Conservation (phyloP, 148 eudicot species). For the Rhododendron ovatum region DNA sequence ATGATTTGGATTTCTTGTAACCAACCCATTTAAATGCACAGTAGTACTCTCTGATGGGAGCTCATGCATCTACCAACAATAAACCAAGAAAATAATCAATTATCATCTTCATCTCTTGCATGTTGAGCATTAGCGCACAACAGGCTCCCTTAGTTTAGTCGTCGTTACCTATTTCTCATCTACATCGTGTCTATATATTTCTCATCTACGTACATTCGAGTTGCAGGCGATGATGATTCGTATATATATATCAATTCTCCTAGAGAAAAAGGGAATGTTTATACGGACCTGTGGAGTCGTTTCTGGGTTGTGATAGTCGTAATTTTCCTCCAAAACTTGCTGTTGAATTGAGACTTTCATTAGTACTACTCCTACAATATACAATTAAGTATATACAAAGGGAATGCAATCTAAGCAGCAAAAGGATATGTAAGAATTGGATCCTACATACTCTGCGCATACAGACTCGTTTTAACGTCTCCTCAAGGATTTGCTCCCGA, state of each 20-base stretch:
- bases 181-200: too few relatives aligned
- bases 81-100: too few relatives aligned
- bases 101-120: background rate
- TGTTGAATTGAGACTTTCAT: constrained; percentile 9
- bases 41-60: background rate
- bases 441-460: constrained; percentile 25
- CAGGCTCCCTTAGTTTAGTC: too few relatives aligned
- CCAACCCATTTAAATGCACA: constrained; percentile 16
- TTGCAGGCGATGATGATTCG: too few relatives aligned
- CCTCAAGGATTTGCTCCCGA: constrained; percentile 47
- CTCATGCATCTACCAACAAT: constrained; percentile 19
- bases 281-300: constrained; percentile 26
- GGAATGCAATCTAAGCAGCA: background rate
- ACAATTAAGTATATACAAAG: too few relatives aligned
- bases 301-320: constrained; percentile 15
- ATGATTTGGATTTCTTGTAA: constrained; percentile 20
- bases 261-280: background rate
- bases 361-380: background rate
- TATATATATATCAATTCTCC: background rate
- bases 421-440: background rate
- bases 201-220: too few relatives aligned
- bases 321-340: constrained; percentile 34
- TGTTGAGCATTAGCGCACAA: background rate
- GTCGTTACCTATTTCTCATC: too few relatives aligned
- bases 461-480: constrained; percentile 36